These are phyloP conservation scores for Priceomyces fermenticarens DNA, from an alignment of 805 yeast species.

Conservation along the genomic window DNA sequence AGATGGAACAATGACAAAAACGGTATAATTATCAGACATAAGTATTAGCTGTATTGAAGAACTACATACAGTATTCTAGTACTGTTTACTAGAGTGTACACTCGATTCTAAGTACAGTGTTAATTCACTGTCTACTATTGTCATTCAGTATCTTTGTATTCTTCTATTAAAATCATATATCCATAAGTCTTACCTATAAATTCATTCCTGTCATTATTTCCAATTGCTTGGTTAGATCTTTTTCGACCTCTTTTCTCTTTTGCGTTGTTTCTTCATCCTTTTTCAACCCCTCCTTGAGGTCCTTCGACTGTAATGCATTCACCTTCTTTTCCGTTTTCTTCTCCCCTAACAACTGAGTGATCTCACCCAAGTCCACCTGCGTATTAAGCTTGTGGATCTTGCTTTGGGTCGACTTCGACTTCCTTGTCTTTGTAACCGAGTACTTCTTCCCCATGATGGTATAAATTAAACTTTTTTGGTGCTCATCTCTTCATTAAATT, in stretches of 20 bases:
- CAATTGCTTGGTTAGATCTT: slow-evolving; percentile 43
- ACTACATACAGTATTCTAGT: background rate
- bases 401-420: slow-evolving; percentile 29
- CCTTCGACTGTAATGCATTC: slow-evolving; percentile 31
- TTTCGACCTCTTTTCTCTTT: slow-evolving; percentile 31
- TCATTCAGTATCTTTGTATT: too few species aligned
- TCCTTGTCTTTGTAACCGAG: slow-evolving; percentile 14
- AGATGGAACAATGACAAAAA: too few species aligned
- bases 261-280: slow-evolving; percentile 31
- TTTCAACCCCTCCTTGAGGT: slow-evolving; percentile 35
- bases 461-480: background rate
- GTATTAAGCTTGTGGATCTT: slow-evolving; percentile 33
- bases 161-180: slow-evolving; percentile 3
- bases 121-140: too few species aligned
- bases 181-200: too few species aligned
- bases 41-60: too few species aligned
- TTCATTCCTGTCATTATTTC: slow-evolving; percentile 47
- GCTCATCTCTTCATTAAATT: too few species aligned
- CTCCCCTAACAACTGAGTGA: slow-evolving; percentile 12
- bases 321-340: slow-evolving; percentile 8
- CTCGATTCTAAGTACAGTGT: background rate
- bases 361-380: slow-evolving; percentile 22
- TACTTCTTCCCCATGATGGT: background rate
- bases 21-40: too few species aligned
- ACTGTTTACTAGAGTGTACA: background rate